A percentile compares a stretch with the other conserved stretches of the same genome.
These are phyloP conservation scores for Celoporthe dispersa DNA, from an alignment of 2,329 filamentous ascomycete genomes.

Conservation along the genomic window DNA sequence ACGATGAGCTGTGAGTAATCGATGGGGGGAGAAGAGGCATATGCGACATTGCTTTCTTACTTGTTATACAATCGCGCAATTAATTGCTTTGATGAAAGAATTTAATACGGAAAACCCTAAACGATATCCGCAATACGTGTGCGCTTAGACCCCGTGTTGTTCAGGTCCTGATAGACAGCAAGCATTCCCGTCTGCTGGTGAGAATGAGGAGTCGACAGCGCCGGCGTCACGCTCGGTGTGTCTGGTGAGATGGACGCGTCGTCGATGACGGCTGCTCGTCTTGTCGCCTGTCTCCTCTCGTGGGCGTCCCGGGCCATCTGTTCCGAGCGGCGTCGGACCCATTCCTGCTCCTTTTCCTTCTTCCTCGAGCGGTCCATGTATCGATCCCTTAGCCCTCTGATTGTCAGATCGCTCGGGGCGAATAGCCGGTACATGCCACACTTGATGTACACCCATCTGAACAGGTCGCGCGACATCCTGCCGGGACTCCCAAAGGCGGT, in stretches of 20 bases:
- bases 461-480: conserved; percentile 24
- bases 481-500: conserved; percentile 25
- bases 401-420: conserved; percentile 13
- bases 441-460: conserved; percentile 28
- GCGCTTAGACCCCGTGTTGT: not conserved
- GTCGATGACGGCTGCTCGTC: conserved; percentile 19
- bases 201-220: not conserved
- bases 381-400: conserved; percentile 9
- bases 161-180: conserved; percentile 26
- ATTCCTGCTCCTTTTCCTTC: conserved; percentile 23
- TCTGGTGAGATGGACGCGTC: conserved; percentile 9
- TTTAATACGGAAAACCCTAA: not conserved
- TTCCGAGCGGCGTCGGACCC: conserved; percentile 26
- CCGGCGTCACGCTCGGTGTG: conserved; percentile 13
- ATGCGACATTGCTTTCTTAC: no score
- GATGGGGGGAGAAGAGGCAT: no score
- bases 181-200: conserved; percentile 23
- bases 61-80: no score
- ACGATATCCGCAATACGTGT: conserved; percentile 1
- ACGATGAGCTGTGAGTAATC: not conserved
- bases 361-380: conserved; percentile 13
- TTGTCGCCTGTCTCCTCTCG: conserved; percentile 21
- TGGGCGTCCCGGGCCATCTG: conserved; percentile 28
- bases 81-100: no score
- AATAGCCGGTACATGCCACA: conserved; percentile 29